Percentiles rank a stretch among this genome's conserved stretches.
phyloP scores from a whole-genome alignment of 768 basidiomycete species.

The Collybiopsis confluens region DNA sequence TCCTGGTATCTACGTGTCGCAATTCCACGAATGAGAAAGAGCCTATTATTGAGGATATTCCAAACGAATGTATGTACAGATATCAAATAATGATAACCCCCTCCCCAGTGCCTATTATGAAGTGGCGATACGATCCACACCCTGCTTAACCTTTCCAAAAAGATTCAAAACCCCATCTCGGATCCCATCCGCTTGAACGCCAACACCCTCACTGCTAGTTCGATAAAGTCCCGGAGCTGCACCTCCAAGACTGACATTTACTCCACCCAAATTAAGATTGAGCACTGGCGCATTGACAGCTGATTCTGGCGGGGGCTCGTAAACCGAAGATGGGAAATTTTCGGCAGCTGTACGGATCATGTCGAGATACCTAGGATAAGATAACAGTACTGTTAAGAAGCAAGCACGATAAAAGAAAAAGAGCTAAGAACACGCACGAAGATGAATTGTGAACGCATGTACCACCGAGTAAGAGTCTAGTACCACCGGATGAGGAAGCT shows the following conservation, averaged over 20 bases:
- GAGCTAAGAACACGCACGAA: slow-evolving; percentile 55
- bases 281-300: slow-evolving; percentile 71
- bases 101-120: slow-evolving; percentile 26
- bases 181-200: slow-evolving; percentile 82
- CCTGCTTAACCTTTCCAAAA: slow-evolving; percentile 85
- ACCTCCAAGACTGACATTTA: slow-evolving; percentile 93
- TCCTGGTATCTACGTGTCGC: background rate
- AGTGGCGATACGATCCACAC: slow-evolving; percentile 62
- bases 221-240: slow-evolving; percentile 83
- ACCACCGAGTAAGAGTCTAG: slow-evolving; percentile 84
- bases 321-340: slow-evolving; percentile 60
- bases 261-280: slow-evolving; percentile 88
- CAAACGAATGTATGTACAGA: too few relatives aligned
- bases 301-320: slow-evolving; percentile 73
- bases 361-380: slow-evolving; percentile 88
- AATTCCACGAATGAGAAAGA: background rate
- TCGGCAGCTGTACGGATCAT: slow-evolving; percentile 77
- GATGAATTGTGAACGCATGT: slow-evolving; percentile 95
- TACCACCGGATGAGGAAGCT: slow-evolving; percentile 51
- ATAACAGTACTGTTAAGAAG: slow-evolving; percentile 4
- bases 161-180: slow-evolving; percentile 85
- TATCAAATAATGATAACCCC: background rate
- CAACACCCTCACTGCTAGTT: slow-evolving; percentile 66
- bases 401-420: slow-evolving; percentile 1
- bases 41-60: slow-evolving; percentile 5